These are phyloP conservation scores for Carpinus viminea DNA, from an alignment of 306 rosid species.

Conservation along the genomic window DNA sequence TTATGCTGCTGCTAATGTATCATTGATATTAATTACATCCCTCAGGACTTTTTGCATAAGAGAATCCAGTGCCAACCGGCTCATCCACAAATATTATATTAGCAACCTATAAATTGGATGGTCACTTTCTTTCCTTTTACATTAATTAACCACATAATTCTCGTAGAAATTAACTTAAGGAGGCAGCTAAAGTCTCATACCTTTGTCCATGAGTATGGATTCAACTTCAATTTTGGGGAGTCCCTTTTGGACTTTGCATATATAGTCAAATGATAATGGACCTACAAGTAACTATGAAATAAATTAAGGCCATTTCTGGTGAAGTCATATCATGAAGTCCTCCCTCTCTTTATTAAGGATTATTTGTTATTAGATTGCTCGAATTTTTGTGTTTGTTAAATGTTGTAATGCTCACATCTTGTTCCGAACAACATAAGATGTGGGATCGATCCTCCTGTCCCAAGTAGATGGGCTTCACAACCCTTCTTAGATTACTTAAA, in stretches of 20 bases:
- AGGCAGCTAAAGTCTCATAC: not conserved
- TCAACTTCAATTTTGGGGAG: slow-evolving; percentile 21
- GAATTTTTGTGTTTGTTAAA: too few species aligned
- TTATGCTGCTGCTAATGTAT: slow-evolving; percentile 7
- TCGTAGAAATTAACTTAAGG: not conserved
- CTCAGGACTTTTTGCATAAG: slow-evolving; percentile 21
- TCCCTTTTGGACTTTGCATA: slow-evolving; percentile 1
- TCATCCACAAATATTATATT: slow-evolving; percentile 30
- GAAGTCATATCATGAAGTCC: too few species aligned
- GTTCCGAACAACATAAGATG: too few species aligned
- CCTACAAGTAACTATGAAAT: not conserved
- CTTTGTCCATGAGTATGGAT: slow-evolving; percentile 30
- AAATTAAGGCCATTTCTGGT: not conserved
- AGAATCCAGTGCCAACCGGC: slow-evolving; percentile 39
- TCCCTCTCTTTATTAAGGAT: too few species aligned
- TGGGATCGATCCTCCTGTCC: too few species aligned
- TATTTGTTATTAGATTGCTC: too few species aligned
- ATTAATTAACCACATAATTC: not conserved
- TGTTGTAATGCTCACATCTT: too few species aligned
- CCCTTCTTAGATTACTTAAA: too few species aligned
- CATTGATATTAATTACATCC: slow-evolving; percentile 7
- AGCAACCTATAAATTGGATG: slow-evolving; percentile 16
- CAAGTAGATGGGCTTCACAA: too few species aligned
- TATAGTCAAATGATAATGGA: slow-evolving; percentile 17
- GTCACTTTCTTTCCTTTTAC: not conserved